phyloP scores from a whole-genome alignment of 2,329 filamentous ascomycete species.

The Cercospora nicotianae region DNA sequence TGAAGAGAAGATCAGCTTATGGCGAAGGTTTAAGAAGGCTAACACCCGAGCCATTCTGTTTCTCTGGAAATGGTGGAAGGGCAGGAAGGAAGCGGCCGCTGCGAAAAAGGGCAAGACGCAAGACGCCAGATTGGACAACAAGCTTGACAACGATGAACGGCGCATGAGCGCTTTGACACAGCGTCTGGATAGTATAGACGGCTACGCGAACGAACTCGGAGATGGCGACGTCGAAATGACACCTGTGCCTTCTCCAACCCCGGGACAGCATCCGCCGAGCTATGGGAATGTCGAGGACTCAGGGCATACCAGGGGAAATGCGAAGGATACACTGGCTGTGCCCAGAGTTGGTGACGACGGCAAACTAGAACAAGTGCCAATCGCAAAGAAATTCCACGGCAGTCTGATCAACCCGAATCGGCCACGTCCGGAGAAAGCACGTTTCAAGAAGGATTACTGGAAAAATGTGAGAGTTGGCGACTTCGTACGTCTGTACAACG shows the following conservation, averaged over 20 bases:
- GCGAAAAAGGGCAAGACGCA: conserved; percentile 48
- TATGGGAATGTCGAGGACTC: conserved; percentile 19
- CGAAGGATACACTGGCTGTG: conserved; percentile 33
- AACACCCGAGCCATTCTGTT: conserved; percentile 63
- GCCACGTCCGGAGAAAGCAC: conserved; percentile 66
- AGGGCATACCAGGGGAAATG: conserved; percentile 19
- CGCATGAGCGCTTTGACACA: conserved; percentile 50
- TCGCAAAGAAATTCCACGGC: conserved; percentile 58
- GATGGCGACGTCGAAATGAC: conserved; percentile 88
- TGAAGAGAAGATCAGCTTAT: conserved; percentile 79
- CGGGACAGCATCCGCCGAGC: conserved; percentile 48
- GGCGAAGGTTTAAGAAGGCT: conserved; percentile 90
- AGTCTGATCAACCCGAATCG: conserved; percentile 72
- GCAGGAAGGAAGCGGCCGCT: conserved; percentile 42
- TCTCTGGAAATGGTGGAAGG: conserved; percentile 53
- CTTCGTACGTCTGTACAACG: conserved; percentile 93
- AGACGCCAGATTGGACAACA: conserved; percentile 53
- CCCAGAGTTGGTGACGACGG: conserved; percentile 29
- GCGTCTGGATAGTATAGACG: conserved; percentile 43
- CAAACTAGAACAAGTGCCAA: conserved; percentile 24
- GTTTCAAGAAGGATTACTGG: conserved; percentile 92
- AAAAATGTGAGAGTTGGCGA: conserved; percentile 94
- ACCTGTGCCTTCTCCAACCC: conserved; percentile 79
- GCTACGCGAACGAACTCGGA: conserved; percentile 43
- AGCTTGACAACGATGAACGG: conserved; percentile 50